Base-by-base conservation (phyloP, 331 rosid species). In the Erythrophleum ivorense region DNA sequence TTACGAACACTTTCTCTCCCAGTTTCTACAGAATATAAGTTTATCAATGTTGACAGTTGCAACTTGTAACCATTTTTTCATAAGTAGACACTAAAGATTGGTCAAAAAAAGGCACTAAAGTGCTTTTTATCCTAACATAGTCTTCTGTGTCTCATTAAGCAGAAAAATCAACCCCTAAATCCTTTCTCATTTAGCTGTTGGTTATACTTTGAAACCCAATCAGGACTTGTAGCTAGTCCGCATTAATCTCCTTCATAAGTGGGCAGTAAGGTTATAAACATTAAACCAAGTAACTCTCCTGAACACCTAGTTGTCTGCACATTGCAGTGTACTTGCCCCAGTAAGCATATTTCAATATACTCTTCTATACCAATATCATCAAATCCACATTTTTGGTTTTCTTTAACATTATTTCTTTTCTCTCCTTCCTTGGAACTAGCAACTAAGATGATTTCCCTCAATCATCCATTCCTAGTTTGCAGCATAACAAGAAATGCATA, bases 21-120 rank as follows among this genome's bases (percentile, higher is more conserved):
- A 48, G 21, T 78, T 64, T 74, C 58, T 58, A 19, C 9, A 24
- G 50, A 49, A 50, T 41, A 24, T 6, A 43, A 78, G 65, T 65
- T 76, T 65, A 43, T 52, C n/a, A 15, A 73, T 73, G 71, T 34
- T 57, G 71, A 66, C 74, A 57, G 40, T 43, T 58, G 62, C 60
- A 31, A 18, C 55, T 49, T 67, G 46, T 29, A 13, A 16, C 38
- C 62, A 52, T 64, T 64, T 60, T 73, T 59, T 53, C 19, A 63
- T 72, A 83, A 63, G 29, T 19, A 72, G 40, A 65, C 75, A 83
- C 9, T 1, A 3, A 64, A 18, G 18, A 43, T 41, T 21, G 7
- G 29, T 36, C 73, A 68, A 9, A 41, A 41, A 11, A 65, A 7
- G 72, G 29, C 50, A 66, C 33, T n/a, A 5, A 65, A 66, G 72